Base-by-base conservation (phyloP, 345 rosid species). In the Heritiera fomes region DNA sequence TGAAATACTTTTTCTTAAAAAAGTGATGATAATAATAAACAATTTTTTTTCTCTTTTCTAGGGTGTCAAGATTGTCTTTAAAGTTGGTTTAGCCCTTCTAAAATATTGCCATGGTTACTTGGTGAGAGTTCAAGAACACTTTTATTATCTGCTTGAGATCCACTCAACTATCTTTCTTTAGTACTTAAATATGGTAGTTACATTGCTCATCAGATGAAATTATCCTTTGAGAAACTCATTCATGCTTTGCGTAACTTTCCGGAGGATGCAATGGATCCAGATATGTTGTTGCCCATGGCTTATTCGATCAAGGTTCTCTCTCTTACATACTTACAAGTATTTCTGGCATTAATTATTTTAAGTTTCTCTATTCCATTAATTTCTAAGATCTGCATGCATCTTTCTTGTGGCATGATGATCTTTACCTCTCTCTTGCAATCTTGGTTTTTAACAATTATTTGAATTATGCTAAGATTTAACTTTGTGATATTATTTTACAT, bases 1-100 rank as follows among this genome's bases (percentile, higher is more conserved):
- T 46, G 41, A 72, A 47, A 58, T 58, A 47, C 2, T 14, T 53
- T 53, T 15, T 53, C 18, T 53, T 50, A 5, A 49, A 50, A 50
- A 43, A 41, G 28, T 41, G 45, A 43, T 6, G 6, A 6, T 43
- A 6, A 50, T 13, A 13, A 50, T 50, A 47, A 47, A 47, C 10
- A 46, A 46, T 50, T 46, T 8, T 59, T 32, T 52, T 78, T 63
- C 18, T 23, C 3, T 50, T 72, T 76, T 23, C 61, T 85, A 96
- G 99, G 99, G 99, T 75, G 95, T 97, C n/a, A 97, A 85, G 78
- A 87, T 94, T 77, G 98, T 96, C 80, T 96, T 94, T 76, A 93
- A 91, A 87, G 97, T 96, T 3, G 99, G 99, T 45, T 91, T 96
- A 89, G 97, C 98, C 56, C 87, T 96, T 77, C 79, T 93, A 71